Evolutionary conservation across 139 green algal genomes (phyloP).

Genomic region (Desmodesmus armatus): DNA sequence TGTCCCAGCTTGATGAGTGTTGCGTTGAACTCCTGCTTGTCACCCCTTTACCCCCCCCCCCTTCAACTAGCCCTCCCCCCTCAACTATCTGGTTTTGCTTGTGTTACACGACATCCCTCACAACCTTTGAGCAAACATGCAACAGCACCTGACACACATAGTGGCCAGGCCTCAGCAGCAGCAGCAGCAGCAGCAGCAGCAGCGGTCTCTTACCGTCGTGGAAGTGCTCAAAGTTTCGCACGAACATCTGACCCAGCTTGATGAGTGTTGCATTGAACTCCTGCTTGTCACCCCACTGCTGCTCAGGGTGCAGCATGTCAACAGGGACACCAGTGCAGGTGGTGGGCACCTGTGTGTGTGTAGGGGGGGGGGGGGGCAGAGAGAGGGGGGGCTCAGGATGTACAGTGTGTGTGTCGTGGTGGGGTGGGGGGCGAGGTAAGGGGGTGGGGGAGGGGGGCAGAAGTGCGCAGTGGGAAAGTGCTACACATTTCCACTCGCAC

Average conservation of each 20-base stretch:
- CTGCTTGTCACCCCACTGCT: conserved; percentile 16
- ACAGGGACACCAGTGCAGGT: conserved; percentile 27
- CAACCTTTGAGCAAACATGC: not conserved
- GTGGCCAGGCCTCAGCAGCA: not conserved
- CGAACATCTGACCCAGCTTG: conserved; percentile 37
- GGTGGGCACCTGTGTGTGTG: not conserved
- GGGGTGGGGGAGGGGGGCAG: no score
- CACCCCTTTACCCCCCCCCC: not conserved
- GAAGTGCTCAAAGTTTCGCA: conserved; percentile 48
- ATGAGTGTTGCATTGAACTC: conserved; percentile 29
- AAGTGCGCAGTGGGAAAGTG: no score
- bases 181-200: not conserved
- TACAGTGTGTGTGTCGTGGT: no score
- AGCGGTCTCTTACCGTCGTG: conserved; percentile 21
- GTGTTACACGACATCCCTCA: no score
- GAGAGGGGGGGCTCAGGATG: no score
- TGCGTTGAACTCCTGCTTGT: not conserved
- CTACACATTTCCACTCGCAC: no score
- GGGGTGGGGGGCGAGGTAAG: no score
- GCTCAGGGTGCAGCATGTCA: conserved; percentile 27
- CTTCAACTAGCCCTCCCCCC: not conserved
- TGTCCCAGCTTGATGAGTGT: conserved; percentile 17
- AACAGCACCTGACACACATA: not conserved
- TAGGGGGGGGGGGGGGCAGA: no score
- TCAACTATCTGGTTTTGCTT: not conserved